Percentiles rank a stretch among this genome's conserved stretches.
Conservation (phyloP, 2,329 filamentous ascomycete genomes). For the Colletotrichum sp. region DNA sequence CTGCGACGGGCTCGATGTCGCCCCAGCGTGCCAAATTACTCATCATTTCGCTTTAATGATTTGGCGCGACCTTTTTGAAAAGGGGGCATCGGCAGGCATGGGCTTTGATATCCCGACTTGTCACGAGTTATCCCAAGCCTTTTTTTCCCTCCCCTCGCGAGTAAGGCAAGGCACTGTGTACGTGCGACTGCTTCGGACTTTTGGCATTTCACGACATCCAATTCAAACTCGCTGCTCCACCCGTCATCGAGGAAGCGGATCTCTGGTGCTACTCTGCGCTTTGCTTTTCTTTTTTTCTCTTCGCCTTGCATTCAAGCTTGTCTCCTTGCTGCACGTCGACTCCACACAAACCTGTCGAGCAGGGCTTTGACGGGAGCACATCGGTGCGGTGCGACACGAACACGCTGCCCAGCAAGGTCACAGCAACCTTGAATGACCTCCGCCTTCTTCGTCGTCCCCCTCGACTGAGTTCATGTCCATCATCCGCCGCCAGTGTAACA, state of each 20-base stretch:
- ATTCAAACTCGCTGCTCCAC: not conserved
- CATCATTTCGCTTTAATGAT: slow-evolving; percentile 8
- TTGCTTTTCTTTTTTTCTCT: not conserved
- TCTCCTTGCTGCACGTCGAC: not conserved
- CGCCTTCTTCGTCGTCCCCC: not conserved
- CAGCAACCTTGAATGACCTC: not conserved
- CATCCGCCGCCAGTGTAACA: not conserved
- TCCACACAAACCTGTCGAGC: not conserved
- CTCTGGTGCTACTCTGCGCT: not conserved
- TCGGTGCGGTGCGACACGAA: not conserved
- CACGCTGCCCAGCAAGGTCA: not conserved
- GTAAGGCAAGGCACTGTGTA: not conserved
- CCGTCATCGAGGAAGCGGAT: not conserved
- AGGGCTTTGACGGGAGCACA: not conserved
- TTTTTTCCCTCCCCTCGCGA: not conserved
- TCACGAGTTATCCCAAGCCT: not conserved
- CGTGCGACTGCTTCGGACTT: not conserved
- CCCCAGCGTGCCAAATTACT: slow-evolving; percentile 6
- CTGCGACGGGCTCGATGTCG: not conserved
- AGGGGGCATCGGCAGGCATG: not conserved
- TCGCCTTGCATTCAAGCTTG: not conserved
- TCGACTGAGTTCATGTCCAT: not conserved
- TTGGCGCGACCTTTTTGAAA: not conserved
- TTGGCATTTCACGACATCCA: not conserved
- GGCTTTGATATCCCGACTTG: not conserved